Base-by-base conservation (phyloP, 2,329 filamentous ascomycete genomes). In the Chaetomium olivaceum region DNA sequence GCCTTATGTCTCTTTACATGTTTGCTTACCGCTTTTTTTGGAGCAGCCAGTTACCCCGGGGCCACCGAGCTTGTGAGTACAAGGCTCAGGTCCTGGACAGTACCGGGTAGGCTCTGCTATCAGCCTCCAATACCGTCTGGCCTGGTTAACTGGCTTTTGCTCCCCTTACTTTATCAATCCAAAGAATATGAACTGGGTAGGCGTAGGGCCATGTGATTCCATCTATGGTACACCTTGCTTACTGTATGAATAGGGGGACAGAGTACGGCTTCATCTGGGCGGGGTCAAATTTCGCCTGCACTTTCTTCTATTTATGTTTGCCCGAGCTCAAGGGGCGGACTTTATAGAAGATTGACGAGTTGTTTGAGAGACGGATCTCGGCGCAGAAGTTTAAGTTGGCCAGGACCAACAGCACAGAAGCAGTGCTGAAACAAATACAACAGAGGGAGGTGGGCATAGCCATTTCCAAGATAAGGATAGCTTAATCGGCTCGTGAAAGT, bases 71-170 rank as follows among this genome's bases (percentile, higher is more conserved):
- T 80, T 16, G 77, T 80, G 2, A 80, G 79, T 67, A 81, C 80
- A 3, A 74, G 78, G 54, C 72, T 82, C 61, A 74, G 81, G 52
- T 76, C 78, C 1, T 81, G 81, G 73, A 83, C 81, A 0, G 81
- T n/a, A n/a, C n/a, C n/a, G n/a, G n/a, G n/a, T 84, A 33, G 82
- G 81, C n/a, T 77, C 77, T 7, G 81, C 82, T 11, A 82, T 82
- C 43, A 80, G 78, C 27, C 71, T 81, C 6, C 80, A 80, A 0
- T 83, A 83, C 67, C 75, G 82, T 33, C 77, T 82, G 5, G 80
- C 80, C 1, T 83, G 80, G 80, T 72, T 81, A 8, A 78, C 77
- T 0, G 78, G 76, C 0, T 82, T 81, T 68, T 80, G 78, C 27
- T 77, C 79, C 14, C 80, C 80, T 0, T 82, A 81, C 68, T 82